These are phyloP conservation scores for Sarocladium oryzae DNA, from an alignment of 2,329 filamentous ascomycete genomes.

Conservation along the genomic window DNA sequence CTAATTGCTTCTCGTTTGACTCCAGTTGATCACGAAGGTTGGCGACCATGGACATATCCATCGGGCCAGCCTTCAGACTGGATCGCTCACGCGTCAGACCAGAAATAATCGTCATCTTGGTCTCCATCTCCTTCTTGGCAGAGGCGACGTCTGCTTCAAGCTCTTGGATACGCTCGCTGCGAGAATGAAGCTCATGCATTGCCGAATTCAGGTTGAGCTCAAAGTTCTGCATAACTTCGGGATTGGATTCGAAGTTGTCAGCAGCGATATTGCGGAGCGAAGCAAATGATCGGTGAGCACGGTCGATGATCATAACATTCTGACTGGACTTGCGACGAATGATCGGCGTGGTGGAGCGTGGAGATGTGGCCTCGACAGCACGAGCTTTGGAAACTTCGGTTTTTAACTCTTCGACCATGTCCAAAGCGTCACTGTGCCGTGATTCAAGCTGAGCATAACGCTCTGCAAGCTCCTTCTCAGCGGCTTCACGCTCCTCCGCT, in stretches of 20 bases:
- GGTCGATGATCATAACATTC: constrained; percentile 78
- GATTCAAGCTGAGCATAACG: constrained; percentile 80
- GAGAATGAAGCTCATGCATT: constrained; percentile 82
- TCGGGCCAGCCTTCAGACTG: constrained; percentile 74
- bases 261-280: constrained; percentile 81
- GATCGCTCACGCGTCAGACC: constrained; percentile 89
- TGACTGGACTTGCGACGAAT: constrained; percentile 92
- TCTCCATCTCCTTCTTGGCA: constrained; percentile 93
- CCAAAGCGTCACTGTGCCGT: constrained; percentile 74
- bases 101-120: constrained; percentile 91
- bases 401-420: constrained; percentile 87
- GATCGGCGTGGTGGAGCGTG: constrained; percentile 62
- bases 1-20: constrained; percentile 76
- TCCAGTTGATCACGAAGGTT: constrained; percentile 83
- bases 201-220: constrained; percentile 86
- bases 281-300: constrained; percentile 84
- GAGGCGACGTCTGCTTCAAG: constrained; percentile 78
- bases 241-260: constrained; percentile 76
- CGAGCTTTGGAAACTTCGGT: constrained; percentile 76
- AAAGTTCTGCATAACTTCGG: constrained; percentile 85
- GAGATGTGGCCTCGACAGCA: constrained; percentile 51
- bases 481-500: constrained; percentile 69
- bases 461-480: constrained; percentile 64
- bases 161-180: constrained; percentile 84
- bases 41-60: constrained; percentile 87